Evolutionary conservation across 164 flowering plant species (phyloP).

Genomic region (Vitis cinerea): DNA sequence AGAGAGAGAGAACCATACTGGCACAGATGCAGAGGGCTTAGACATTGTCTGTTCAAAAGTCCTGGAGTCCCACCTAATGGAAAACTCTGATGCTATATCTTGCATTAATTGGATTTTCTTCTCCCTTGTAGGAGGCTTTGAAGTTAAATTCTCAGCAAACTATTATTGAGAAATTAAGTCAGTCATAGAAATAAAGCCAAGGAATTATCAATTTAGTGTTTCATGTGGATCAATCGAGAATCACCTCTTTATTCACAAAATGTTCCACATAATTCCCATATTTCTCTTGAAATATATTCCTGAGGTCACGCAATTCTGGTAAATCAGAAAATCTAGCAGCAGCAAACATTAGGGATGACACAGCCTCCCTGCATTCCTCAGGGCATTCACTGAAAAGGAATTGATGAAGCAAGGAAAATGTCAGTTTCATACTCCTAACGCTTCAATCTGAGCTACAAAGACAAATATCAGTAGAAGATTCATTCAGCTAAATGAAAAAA

Average conservation of each 20-base stretch:
- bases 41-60: constrained; percentile 54
- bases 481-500: neutral
- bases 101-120: constrained; percentile 47
- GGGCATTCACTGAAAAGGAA: constrained; percentile 70
- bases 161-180: constrained; percentile 15
- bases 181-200: too few relatives aligned
- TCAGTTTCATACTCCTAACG: neutral
- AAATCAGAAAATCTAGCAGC: constrained; percentile 91
- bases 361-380: constrained; percentile 75
- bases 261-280: constrained; percentile 60
- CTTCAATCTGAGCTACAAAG: neutral
- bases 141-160: constrained; percentile 51
- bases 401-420: neutral
- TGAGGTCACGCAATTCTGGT: constrained; percentile 85
- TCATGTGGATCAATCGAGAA: neutral
- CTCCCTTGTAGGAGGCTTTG: constrained; percentile 44
- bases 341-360: constrained; percentile 79
- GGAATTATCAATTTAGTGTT: neutral
- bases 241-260: constrained; percentile 67
- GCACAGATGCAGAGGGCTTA: constrained; percentile 23
- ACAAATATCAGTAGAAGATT: neutral
- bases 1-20: constrained; percentile 24
- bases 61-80: constrained; percentile 52
- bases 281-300: constrained; percentile 68
- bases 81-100: constrained; percentile 58